Evolutionary conservation across 805 yeast genomes (phyloP), one percentile per base, ranked within the genome.

Genomic region (Candida ponderosae): DNA sequence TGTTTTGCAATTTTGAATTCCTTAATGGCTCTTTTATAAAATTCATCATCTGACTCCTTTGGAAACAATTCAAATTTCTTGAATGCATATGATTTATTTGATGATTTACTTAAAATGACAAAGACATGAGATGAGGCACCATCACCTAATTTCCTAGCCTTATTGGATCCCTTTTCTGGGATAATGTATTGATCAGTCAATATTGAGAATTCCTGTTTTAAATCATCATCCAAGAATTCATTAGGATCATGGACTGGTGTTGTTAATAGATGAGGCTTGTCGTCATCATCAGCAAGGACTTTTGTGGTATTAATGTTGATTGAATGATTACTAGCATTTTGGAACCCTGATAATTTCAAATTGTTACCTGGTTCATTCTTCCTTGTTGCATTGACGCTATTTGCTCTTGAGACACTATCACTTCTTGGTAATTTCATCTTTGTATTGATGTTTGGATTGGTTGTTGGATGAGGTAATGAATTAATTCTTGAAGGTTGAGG

Each of bases 111-210:
- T 38, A 63, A 60, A 4, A 72, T 57, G 39, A 70, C 71, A 38
- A 79, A 64, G 17, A 83, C 88, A 34, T 73, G 72, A 5, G 86
- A 73, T 3, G 83, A 74, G 4, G 89, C 89, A 34, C 94, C 93
- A 38, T 70, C 73, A 3, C 89, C 93, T 35, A 83, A 55, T 33
- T 68, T 72, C 37, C 70, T 68, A 18, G 63, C 63, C 34, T 62
- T 64, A 19, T 62, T 61, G 2, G 53, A 41, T 7, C 40, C 40
- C 37, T 57, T 54, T 10, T 62, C 64, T 3, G 68, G 63, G 16
- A 70, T 45, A 31, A 67, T 73, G 50, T 74, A 83, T 39, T 72
- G 74, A 32, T 78, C 81, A 23, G 68, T 63, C 40, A 84, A 57
- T 31, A 68, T 66, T 4, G 66, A 58, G 37, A 66, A 64, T 1